Percentiles rank a stretch among this genome's conserved stretches.
Conservation (phyloP, 768 basidiomycete genomes). For the Russula griseocarnosa region DNA sequence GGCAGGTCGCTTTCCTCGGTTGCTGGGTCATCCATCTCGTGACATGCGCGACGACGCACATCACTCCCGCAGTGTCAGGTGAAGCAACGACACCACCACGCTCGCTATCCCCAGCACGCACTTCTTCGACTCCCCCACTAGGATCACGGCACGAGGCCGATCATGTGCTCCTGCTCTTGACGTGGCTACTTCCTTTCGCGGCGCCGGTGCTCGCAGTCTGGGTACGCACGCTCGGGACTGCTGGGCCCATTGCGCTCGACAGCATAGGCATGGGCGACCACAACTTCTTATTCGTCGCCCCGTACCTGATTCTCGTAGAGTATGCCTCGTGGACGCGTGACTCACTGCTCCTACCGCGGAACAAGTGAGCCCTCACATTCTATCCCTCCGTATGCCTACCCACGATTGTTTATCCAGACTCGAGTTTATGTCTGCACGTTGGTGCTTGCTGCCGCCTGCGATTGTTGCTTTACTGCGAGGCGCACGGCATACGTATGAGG, state of each 20-base stretch:
- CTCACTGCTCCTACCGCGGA: slow-evolving; percentile 34
- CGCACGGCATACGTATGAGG: slow-evolving; percentile 57
- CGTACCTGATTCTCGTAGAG: slow-evolving; percentile 62
- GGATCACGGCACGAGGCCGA: slow-evolving; percentile 42
- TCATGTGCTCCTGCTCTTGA: slow-evolving; percentile 70
- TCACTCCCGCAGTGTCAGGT: slow-evolving; percentile 12
- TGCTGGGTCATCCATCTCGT: slow-evolving; percentile 76
- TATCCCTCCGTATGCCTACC: background rate
- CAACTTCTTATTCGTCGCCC: slow-evolving; percentile 58
- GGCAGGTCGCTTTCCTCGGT: slow-evolving; percentile 87
- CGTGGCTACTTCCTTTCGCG: slow-evolving; percentile 72
- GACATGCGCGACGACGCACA: slow-evolving; percentile 48
- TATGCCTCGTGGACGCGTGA: slow-evolving; percentile 50
- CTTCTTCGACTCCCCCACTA: background rate
- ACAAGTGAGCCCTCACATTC: background rate
- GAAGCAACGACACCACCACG: slow-evolving; percentile 1
- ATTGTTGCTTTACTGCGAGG: slow-evolving; percentile 60
- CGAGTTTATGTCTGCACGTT: slow-evolving; percentile 43
- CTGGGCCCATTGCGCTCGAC: slow-evolving; percentile 71
- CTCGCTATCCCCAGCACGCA: slow-evolving; percentile 10
- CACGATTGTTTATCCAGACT: slow-evolving; percentile 2
- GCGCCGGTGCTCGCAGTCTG: slow-evolving; percentile 82
- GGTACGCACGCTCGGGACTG: slow-evolving; percentile 80
- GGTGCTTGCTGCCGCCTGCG: slow-evolving; percentile 51
- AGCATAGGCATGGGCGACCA: slow-evolving; percentile 78